Conservation (phyloP, 2,329 filamentous ascomycete species). For the Sporothrix sp. region DNA sequence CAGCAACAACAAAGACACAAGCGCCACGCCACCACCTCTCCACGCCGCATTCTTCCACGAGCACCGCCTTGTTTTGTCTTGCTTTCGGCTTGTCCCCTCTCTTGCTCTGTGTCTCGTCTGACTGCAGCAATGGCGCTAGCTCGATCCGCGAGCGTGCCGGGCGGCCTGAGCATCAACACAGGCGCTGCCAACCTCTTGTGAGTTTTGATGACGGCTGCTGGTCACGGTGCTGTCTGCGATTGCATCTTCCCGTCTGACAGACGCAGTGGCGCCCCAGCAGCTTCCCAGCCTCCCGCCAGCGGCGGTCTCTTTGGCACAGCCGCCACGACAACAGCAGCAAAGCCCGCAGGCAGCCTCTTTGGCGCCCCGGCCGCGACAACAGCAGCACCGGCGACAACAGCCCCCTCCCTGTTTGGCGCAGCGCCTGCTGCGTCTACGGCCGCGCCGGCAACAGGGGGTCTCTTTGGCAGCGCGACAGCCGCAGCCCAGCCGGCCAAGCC, state of each 20-base stretch:
- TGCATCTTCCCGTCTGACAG: not conserved
- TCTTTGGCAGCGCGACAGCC: constrained; percentile 11
- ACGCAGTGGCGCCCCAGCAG: constrained; percentile 13
- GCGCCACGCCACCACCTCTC: not conserved
- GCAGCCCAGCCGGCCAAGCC: not conserved
- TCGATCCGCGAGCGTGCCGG: constrained; percentile 50
- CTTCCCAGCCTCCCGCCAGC: constrained; percentile 16
- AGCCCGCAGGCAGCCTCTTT: constrained; percentile 11
- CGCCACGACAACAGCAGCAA: constrained; percentile 20
- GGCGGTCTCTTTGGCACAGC: constrained; percentile 24
- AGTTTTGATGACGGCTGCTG: constrained; percentile 23
- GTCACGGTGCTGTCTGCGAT: too few relatives aligned
- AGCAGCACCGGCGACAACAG: constrained; percentile 2
- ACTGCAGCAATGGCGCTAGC: constrained; percentile 36
- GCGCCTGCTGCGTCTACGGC: constrained; percentile 1
- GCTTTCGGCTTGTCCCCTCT: not conserved
- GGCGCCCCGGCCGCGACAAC: constrained; percentile 10
- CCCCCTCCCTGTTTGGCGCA: constrained; percentile 9
- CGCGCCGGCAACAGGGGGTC: not conserved
- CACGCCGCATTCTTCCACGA: not conserved
- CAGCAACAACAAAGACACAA: too few relatives aligned
- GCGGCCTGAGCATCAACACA: constrained; percentile 54
- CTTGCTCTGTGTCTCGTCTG: not conserved
- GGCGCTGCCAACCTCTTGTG: constrained; percentile 49
- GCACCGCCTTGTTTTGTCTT: not conserved